Base-by-base conservation (phyloP, 352 stramenopile genomes). In the Globisporangium cystogenes region DNA sequence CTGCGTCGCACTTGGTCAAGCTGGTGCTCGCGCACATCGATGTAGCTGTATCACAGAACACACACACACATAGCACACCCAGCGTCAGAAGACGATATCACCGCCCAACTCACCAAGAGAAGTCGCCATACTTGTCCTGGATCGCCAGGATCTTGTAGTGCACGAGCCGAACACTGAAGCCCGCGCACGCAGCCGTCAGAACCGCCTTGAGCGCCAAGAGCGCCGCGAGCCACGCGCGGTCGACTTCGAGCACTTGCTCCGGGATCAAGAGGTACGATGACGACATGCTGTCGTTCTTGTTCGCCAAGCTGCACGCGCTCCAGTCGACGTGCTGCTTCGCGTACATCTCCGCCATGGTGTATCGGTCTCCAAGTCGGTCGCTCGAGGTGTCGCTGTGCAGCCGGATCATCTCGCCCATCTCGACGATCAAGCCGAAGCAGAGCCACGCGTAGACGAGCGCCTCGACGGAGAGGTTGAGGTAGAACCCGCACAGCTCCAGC, bases 11-110 rank as follows among this genome's bases (percentile, higher is more conserved):
- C 65, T 39, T 74, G 71, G 36, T 86, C 74, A 24, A 67, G 64
- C 42, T 87, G 75, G 31, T 78, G 76, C 47, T 89, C 78, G 35
- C 72, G 74, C 23, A 86, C 51, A 35, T 89, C 78, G 59, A 89
- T 86, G 53, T 82, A 87, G 33, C 76, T 87, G 27, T 8, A 5
- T n/a, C 44, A 16, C 11, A 27, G 10, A 0, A 47, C 23, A 62
- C 3, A 47, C 23, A 62, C 7, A 29, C 26, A 29, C 66, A 41
- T 14, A 48, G 37, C 36, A 24, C 23, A 12, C 14, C 35, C 48
- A 21, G 31, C 33, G 29, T 45, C 21, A 44, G 21, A 8, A 43
- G 16, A 40, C 31, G 8, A 35, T 26, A 50, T 18, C 10, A 33
- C 24, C 24, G 7, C 15, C 39, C n/a, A n/a, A 53, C 33, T 5